Evolutionary conservation across 1,284 basidiomycete genomes (phyloP), one percentile per base, ranked within the genome.

Genomic region (Cutaneotrichosporon arboriforme): DNA sequence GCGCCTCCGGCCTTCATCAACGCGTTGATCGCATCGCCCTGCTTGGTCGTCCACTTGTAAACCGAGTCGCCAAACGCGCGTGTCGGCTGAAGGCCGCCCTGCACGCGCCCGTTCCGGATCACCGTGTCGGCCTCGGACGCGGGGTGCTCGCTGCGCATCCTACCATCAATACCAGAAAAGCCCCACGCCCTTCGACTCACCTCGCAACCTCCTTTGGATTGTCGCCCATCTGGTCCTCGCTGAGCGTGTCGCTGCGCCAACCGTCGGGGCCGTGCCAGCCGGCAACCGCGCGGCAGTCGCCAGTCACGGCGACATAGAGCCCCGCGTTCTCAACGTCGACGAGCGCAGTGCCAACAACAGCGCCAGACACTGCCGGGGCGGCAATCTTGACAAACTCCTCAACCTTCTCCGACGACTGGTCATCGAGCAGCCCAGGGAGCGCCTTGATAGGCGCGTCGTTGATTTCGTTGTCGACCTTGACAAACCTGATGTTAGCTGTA

Each of bases 201-300:
- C 73, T 62, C 45, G 64, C 64, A n/a, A 79, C 75, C 75, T 99
- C 94, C 52, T 83, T 85, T 12, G 82, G 84, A 70, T 94, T 97
- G 56, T 89, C 82, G 23, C 91, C 94, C 10, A 92, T 97, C 78
- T 97, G 93, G 70, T 98, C 96, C 68, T 96, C 88, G 34, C 83
- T 89, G 55, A 99, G 79, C 18, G 90, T 88, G 70, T 97, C 92
- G 18, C 92, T 87, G 49, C 84, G 82, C 71, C 71, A 73, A 13
- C 71, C 68, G 40, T 71, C 64, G 0, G 53, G 49, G 1, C 63
- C 84, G 86, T 90, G 94, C 55, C 90, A 83, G 23, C 96, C 96
- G 13, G 94, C 93, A 3, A 99, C 90, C 10, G 96, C 96, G 41
- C 96, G 83, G 65, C 88, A 88, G 71, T 99, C 96, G 2, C 96